Base-by-base conservation (phyloP, 2,329 filamentous ascomycete genomes). In the Ophiocordyceps polyrhachis-furcata region DNA sequence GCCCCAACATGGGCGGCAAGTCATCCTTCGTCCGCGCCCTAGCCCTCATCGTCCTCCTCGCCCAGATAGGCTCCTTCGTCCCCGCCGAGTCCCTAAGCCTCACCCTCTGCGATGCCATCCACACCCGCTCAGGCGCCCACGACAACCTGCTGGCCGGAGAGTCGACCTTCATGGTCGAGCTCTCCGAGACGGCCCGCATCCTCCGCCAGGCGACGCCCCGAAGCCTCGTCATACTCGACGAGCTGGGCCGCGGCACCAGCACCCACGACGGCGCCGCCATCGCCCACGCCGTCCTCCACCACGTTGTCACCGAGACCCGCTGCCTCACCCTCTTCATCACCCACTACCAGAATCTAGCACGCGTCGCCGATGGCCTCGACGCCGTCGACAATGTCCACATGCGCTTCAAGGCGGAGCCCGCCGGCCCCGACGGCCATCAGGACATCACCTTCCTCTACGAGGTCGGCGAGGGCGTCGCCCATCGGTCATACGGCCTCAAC, bases 1-100 rank as follows among this genome's bases (percentile, higher is more conserved):
- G 91, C 0, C 91, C 91, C 28, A 98, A 98, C 65, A 98, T 98
- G 91, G 91, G 91, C 55, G 91, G 91, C 46, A 98, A 98, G 59
- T 94, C 86, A n/a, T 91, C 83, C 47, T 98, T 94, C 60, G 89
- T 98, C 20, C 85, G 91, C 44, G 84, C 88, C 51, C 79, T 93
- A 41, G 89, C 91, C 11, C 76, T 98, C 7, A 86, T 96, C 49
- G 76, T 83, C 42, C 88, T 98, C 55, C 88, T 98, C 67, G 87
- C 86, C 8, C 91, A 98, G 58, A 82, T 95, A 50, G 91, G 91
- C 43, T 93, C 84, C 35, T 98, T 88, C 60, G 87, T 98, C 1
- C 91, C 91, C 2, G 89, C 89, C 20, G 69, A 73, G 25, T 70
- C 76, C 2, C 77, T 89, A 23, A 64, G 68, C 3, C 72, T 96